Conservation (phyloP, 345 rosid species). For the Citrus sp. region DNA sequence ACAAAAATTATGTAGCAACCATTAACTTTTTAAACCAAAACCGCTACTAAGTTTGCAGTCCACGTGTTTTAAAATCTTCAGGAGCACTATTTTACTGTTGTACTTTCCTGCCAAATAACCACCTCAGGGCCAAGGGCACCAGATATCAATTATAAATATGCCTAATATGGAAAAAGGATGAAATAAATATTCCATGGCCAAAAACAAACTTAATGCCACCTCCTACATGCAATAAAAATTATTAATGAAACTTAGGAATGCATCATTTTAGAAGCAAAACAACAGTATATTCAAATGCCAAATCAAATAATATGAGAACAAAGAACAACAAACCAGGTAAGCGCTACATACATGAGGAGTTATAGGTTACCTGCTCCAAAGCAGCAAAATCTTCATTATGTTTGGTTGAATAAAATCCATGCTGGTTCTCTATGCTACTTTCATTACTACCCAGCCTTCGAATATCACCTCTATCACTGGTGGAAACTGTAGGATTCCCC, state of each 20-base stretch:
- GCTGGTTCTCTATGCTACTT: conserved; percentile 29
- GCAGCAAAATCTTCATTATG: conserved; percentile 85
- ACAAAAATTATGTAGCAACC: neutral
- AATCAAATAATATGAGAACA: neutral
- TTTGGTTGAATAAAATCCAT: conserved; percentile 47
- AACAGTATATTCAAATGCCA: neutral
- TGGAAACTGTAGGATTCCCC: conserved; percentile 29
- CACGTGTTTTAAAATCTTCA: neutral
- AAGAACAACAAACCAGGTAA: neutral
- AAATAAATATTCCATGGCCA: neutral
- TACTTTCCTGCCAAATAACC: neutral
- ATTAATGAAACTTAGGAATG: neutral
- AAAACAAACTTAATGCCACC: neutral
- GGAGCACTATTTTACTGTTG: neutral
- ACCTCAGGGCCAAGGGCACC: neutral
- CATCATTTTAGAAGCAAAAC: neutral
- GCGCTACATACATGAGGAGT: neutral
- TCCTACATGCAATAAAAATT: neutral
- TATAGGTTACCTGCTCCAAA: conserved; percentile 75
- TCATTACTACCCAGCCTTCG: conserved; percentile 25
- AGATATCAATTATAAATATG: neutral
- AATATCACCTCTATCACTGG: conserved; percentile 32
- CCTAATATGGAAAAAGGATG: neutral
- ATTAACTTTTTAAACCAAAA: neutral
- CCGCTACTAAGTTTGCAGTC: neutral